Base-by-base conservation (phyloP, 129 eudicot species). In the Tagetes erecta region DNA sequence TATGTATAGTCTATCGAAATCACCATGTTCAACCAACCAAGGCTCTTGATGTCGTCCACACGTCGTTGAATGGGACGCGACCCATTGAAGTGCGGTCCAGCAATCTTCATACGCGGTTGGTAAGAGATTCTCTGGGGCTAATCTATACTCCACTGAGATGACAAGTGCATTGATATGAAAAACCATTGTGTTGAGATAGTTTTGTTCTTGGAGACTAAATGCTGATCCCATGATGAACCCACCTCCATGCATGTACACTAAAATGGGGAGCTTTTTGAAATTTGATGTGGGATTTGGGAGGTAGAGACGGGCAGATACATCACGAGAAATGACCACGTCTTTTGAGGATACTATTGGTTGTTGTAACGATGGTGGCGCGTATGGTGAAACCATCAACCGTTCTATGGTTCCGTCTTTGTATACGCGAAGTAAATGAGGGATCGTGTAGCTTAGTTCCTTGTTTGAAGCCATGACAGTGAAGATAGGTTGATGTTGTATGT, bases 21-120 rank as follows among this genome's bases (percentile, higher is more conserved):
- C 83, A 0, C 78, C 86, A 7, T 2, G 45, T 6, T 64, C 30
- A 3, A 42, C 64, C 47, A 81, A 20, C 88, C 81, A 78, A 1
- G 75, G 67, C 2, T 81, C 83, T 9, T 14, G 34, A 13, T 44
- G 39, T 38, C 2, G 10, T 1, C 42, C 65, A 2, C 6, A 34
- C 35, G 11, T 66, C 33, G 34, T 40, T 39, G 57, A 69, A 52
- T 75, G 84, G 9, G 84, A 76, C 9, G 78, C 63, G 7, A 77
- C 78, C 85, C 86, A 82, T 6, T 80, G 78, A 13, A 84, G 77
- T 1, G 92, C 84, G 7, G 59, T 56, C 92, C 92, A 84, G 39
- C 77, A 67, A 38, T 87, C 92, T 33, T 84, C 45, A 55, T 84
- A 84, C n/a, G 83, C 92, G 0, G 81, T 74, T 9, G 91, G 88